These are phyloP conservation scores for Trichoderma reesei DNA, from an alignment of 495 filamentous ascomycete genomes.

Conservation along the genomic window DNA sequence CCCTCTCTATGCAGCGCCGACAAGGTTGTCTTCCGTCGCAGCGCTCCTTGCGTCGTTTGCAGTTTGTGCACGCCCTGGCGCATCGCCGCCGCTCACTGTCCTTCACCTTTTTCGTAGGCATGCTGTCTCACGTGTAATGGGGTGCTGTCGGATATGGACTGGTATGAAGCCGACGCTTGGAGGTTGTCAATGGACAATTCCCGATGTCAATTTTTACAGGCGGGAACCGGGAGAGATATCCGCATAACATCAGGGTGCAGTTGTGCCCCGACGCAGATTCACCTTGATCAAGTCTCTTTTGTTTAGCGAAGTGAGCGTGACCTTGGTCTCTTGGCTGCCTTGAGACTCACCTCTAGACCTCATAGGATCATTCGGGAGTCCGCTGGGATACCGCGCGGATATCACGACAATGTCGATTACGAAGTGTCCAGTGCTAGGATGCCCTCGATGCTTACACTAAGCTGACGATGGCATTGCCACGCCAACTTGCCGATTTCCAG, in stretches of 20 bases:
- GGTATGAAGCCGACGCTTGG: neutral
- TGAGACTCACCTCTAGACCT: too few relatives aligned
- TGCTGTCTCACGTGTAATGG: neutral
- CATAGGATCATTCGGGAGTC: neutral
- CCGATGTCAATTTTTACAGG: neutral
- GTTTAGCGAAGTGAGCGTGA: too few relatives aligned
- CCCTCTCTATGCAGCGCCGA: slow-evolving; percentile 1
- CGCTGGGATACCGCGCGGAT: neutral
- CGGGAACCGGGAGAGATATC: neutral
- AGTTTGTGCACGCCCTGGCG: slow-evolving; percentile 5
- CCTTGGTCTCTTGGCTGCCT: too few relatives aligned
- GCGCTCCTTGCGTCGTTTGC: slow-evolving; percentile 10
- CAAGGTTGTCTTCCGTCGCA: slow-evolving; percentile 11
- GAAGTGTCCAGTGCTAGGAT: too few relatives aligned
- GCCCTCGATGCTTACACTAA: too few relatives aligned
- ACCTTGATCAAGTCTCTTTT: too few relatives aligned
- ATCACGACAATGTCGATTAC: neutral
- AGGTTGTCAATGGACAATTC: neutral
- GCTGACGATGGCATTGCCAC: too few relatives aligned
- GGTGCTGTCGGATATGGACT: neutral
- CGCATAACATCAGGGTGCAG: too few relatives aligned
- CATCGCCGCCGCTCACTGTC: slow-evolving; percentile 9
- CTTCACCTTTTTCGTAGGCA: slow-evolving; percentile 9
- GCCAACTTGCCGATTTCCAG: too few relatives aligned
- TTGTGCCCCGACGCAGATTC: too few relatives aligned